These are phyloP conservation scores for Saccharomyces hybrid DNA, from an alignment of 1,139 yeast species.

Conservation along the genomic window DNA sequence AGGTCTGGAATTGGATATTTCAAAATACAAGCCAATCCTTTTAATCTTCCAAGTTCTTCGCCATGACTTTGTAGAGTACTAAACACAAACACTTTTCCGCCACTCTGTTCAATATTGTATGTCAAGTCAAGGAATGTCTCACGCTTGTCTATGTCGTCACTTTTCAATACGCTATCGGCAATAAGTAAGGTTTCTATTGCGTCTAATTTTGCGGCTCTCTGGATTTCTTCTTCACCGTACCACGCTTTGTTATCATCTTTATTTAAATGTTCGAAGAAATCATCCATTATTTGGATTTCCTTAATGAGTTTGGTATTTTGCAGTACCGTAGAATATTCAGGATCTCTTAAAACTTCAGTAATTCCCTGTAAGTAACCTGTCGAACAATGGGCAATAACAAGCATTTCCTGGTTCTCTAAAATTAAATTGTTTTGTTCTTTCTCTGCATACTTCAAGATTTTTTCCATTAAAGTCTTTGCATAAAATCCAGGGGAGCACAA, in stretches of 20 bases:
- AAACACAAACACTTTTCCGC: constrained; percentile 71
- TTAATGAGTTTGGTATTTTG: constrained; percentile 61
- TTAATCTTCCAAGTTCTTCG: constrained; percentile 73
- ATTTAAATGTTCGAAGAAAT: constrained; percentile 65
- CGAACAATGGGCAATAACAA: constrained; percentile 56
- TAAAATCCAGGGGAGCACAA: constrained; percentile 86
- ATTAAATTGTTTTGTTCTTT: constrained; percentile 45
- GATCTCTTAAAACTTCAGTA: constrained; percentile 70
- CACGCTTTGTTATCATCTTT: constrained; percentile 78
- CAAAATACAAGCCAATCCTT: constrained; percentile 82
- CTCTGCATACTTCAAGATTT: constrained; percentile 47
- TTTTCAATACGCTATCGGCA: constrained; percentile 71
- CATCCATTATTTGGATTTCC: constrained; percentile 62
- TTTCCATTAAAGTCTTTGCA: constrained; percentile 54
- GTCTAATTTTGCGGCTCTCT: constrained; percentile 62
- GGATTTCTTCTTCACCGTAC: constrained; percentile 84
- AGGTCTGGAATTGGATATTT: constrained; percentile 76
- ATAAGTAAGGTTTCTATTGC: constrained; percentile 68
- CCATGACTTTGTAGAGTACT: constrained; percentile 80
- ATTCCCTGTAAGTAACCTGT: constrained; percentile 88
- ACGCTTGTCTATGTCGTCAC: constrained; percentile 61
- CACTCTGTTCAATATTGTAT: constrained; percentile 57
- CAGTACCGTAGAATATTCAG: constrained; percentile 54
- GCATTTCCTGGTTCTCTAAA: constrained; percentile 53
- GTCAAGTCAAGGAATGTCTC: constrained; percentile 59